Evolutionary conservation across 2,329 filamentous ascomycete species (phyloP), one percentile per base, ranked within the genome.

Genomic region (Ophiocordyceps australis): DNA sequence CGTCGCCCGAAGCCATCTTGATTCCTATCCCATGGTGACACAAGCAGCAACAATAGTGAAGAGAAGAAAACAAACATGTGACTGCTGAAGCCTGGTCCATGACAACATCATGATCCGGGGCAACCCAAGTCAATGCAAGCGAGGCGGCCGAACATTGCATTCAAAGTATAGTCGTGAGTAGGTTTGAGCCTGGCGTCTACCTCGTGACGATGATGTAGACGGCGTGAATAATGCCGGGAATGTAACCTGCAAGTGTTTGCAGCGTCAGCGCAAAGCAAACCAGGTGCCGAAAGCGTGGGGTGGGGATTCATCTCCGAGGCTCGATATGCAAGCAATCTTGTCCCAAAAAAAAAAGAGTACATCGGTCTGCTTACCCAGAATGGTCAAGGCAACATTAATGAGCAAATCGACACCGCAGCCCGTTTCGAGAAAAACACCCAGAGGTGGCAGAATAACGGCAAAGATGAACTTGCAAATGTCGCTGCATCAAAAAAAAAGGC

Each of bases 371-470:
- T 36, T 57, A 64, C 60, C 62, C 40, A 82, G 61, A 40, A 81
- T 70, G 41, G 81, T 91, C 56, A 91, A 60, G 45, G 83, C 65
- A 54, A 92, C 80, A 74, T 91, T 92, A 70, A 93, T 91, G 55
- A 86, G 62, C 45, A 93, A 62, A 50, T 92, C 80, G 38, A 74
- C 71, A 48, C 75, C 75, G 59, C 83, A 92, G 43, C 83, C 83
- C 41, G 77, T 73, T 74, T 93, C 83, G 40, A 93, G 78, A 68
- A 92, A 89, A 50, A 93, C 83, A 60, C 83, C 83, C 29, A 93
- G 58, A 49, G 83, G 83, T 30, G 83, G 83, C 37, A 93, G 71
- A 59, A 93, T 60, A 62, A 93, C 62, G 62, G 83, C 83, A 58
- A 92, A 66, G 57, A 92, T 67, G 63, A 71, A 68, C 55, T 71